Conservation (phyloP, 2,329 filamentous ascomycete genomes). For the Cladosporium sp. region DNA sequence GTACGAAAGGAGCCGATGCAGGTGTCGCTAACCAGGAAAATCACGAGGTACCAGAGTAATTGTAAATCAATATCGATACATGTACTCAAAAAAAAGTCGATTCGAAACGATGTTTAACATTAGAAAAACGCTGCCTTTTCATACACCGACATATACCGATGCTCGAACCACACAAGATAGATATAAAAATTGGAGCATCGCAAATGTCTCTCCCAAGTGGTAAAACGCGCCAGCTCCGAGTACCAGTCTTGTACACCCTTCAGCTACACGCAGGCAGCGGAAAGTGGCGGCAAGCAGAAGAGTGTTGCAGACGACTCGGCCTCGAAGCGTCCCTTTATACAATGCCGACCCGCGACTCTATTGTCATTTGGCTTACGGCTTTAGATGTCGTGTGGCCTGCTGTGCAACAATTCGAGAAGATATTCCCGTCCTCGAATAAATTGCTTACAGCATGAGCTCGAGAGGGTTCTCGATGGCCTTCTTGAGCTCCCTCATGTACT, state of each 20-base stretch:
- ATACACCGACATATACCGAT: conserved; percentile 10
- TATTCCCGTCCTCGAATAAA: not conserved
- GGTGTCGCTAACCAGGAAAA: too few species aligned
- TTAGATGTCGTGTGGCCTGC: not conserved
- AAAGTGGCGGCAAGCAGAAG: not conserved
- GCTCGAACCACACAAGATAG: conserved; percentile 3
- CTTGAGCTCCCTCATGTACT: conserved; percentile 97
- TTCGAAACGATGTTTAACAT: not conserved
- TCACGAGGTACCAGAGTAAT: too few species aligned
- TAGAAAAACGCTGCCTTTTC: conserved; percentile 8
- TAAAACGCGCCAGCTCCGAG: conserved; percentile 3
- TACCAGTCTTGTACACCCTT: not conserved
- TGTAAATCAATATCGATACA: not conserved
- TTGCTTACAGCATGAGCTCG: conserved; percentile 74
- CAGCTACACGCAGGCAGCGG: not conserved
- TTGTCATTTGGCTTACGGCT: not conserved
- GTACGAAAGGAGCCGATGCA: too few species aligned
- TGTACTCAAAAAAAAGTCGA: not conserved
- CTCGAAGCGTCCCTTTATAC: conserved; percentile 4
- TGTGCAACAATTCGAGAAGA: not conserved
- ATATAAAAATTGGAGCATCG: conserved; percentile 4
- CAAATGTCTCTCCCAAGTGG: not conserved
- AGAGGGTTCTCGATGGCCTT: conserved; percentile 96
- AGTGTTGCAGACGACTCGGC: not conserved
- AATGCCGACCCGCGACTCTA: conserved; percentile 2